A percentile compares a stretch with the other conserved stretches of the same genome.
These are phyloP conservation scores for Cinchona pubescens DNA, from an alignment of 257 asterid genomes.

Conservation along the genomic window DNA sequence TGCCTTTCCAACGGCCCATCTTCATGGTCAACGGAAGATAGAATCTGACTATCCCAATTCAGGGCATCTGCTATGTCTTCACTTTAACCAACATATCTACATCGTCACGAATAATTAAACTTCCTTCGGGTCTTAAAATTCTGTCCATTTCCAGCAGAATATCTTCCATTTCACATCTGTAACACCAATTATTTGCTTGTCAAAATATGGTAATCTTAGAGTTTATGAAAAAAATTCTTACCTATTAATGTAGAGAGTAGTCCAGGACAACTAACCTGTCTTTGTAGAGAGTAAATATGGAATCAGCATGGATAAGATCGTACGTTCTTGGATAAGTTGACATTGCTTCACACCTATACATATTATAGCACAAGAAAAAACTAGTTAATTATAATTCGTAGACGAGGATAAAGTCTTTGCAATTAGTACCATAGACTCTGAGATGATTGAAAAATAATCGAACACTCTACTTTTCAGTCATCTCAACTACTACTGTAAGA, in stretches of 20 bases:
- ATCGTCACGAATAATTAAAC: conserved; percentile 69
- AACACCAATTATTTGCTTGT: neutral
- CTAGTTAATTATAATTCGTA: neutral
- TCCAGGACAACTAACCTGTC: conserved; percentile 33
- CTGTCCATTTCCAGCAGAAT: conserved; percentile 80
- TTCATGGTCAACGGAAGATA: conserved; percentile 88
- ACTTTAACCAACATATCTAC: conserved; percentile 63
- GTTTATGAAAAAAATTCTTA: neutral
- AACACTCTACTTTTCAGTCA: too few relatives aligned
- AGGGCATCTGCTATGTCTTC: conserved; percentile 65
- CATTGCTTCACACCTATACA: conserved; percentile 89
- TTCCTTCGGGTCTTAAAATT: conserved; percentile 77
- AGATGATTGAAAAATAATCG: too few relatives aligned
- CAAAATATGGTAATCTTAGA: neutral
- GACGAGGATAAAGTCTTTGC: too few relatives aligned
- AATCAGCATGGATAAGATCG: conserved; percentile 80
- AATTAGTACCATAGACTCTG: too few relatives aligned
- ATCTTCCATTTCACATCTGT: conserved; percentile 75
- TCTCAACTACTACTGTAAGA: too few relatives aligned
- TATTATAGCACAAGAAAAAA: neutral
- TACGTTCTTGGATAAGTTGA: conserved; percentile 89
- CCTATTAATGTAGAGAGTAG: neutral
- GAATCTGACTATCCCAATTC: conserved; percentile 75
- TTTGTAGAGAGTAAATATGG: conserved; percentile 64
- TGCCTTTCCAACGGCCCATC: conserved; percentile 77